These are phyloP conservation scores for Carex sylvatica DNA, from an alignment of 202 grass and related monocot species.

Conservation along the genomic window DNA sequence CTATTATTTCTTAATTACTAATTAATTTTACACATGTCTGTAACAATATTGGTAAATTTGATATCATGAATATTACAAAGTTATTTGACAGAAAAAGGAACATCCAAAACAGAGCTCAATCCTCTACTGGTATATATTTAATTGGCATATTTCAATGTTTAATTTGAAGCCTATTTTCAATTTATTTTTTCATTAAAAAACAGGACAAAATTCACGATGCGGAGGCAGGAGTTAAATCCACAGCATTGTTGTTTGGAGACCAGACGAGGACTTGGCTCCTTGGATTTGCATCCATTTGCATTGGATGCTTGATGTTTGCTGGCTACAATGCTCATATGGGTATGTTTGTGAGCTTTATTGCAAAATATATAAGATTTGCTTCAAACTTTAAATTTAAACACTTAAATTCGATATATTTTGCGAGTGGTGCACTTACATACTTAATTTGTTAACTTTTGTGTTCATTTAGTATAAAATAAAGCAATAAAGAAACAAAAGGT, in stretches of 20 bases:
- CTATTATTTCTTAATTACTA: neutral
- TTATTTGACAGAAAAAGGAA: neutral
- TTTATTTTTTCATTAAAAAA: neutral
- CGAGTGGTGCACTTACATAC: too few species aligned
- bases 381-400: neutral
- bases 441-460: neutral
- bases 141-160: neutral
- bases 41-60: neutral
- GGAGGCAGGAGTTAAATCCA: slow-evolving; percentile 46
- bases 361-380: neutral
- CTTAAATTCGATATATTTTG: neutral
- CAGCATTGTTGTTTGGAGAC: slow-evolving; percentile 37
- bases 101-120: neutral
- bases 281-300: slow-evolving; percentile 37
- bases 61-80: neutral
- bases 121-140: neutral
- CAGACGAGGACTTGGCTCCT: slow-evolving; percentile 34
- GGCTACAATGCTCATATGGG: slow-evolving; percentile 47
- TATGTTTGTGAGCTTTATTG: slow-evolving; percentile 1
- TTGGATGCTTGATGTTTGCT: slow-evolving; percentile 25
- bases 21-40: neutral
- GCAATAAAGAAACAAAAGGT: neutral
- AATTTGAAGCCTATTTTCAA: neutral
- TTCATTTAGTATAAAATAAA: neutral
- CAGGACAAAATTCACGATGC: slow-evolving; percentile 41